Base-by-base conservation (phyloP, 345 rosid species). In the Bruguiera gymnorhiza region DNA sequence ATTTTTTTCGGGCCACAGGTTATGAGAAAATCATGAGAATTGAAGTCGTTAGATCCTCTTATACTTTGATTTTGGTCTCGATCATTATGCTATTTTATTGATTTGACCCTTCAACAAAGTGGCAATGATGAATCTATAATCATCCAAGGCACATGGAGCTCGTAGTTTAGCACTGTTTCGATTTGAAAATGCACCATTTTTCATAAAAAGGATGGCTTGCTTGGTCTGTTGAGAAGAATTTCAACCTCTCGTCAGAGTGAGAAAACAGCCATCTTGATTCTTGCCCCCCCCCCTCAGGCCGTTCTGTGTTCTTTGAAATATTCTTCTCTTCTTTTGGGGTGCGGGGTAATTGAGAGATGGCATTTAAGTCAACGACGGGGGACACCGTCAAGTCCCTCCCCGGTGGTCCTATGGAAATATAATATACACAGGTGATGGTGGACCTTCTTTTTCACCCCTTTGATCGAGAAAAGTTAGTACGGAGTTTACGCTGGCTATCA, bases 321-420 rank as follows among this genome's bases (percentile, higher is more conserved):
- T 20, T 32, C 59, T 58, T 70, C 61, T 70, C 76, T 62, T 75
- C 75, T 70, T 75, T 83, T 71, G 60, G 72, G 37, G 70, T 21
- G 34, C 6, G 11, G 36, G 36, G 73, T 66, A 73, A 66, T 73
- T 43, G 69, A 60, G 76, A 20, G 62, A 66, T 26, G 65, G 72
- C 11, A 37, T 54, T 16, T 43, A 78, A 76, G 89, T 85, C 85
- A 85, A 85, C 83, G 31, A 63, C 56, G 72, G 74, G 70, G 86
- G 79, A 78, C 84, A 62, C 52, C 6, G 10, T 26, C 20, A 3
- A 73, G 31, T 69, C 66, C 52, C 50, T 34, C 66, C 34, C 32
- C 24, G 56, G 56, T 75, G 65, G 53, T 68, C 59, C 59, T 56
- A 1, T 2, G 32, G 10, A 10, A 29, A 6, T 13, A 13, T 30